phyloP scores from a whole-genome alignment of 331 rosid species.

The Erythrophleum ivorense region DNA sequence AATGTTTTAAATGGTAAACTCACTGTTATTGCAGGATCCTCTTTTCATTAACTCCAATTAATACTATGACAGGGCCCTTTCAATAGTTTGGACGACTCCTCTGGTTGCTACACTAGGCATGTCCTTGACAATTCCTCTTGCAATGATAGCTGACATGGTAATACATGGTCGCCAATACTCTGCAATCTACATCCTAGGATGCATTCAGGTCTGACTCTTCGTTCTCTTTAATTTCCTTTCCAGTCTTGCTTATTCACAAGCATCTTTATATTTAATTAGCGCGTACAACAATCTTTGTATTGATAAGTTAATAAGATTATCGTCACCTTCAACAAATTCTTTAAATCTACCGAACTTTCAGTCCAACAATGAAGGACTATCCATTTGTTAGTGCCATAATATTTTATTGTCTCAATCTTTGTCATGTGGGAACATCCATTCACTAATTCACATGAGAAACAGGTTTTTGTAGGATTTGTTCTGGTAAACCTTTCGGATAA shows the following conservation, averaged over 20 bases:
- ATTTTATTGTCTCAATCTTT: too few species aligned
- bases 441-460: slow-evolving; percentile 35
- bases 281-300: too few species aligned
- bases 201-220: slow-evolving; percentile 60
- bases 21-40: background rate
- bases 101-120: slow-evolving; percentile 75
- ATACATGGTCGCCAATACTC: slow-evolving; percentile 72
- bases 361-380: background rate
- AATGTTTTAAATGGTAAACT: background rate
- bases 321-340: background rate
- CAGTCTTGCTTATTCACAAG: too few species aligned
- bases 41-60: background rate
- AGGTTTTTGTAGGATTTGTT: slow-evolving; percentile 81
- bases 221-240: too few species aligned
- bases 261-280: background rate
- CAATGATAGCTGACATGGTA: slow-evolving; percentile 81
- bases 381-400: background rate
- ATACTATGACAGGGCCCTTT: slow-evolving; percentile 64
- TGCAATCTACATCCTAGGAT: slow-evolving; percentile 60
- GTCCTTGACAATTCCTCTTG: slow-evolving; percentile 82
- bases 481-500: slow-evolving; percentile 70
- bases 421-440: background rate
- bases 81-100: slow-evolving; percentile 85
- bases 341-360: background rate
- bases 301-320: background rate